Conservation (phyloP, 2,329 filamentous ascomycete species). For the Stagonosporopsis chrysanthemi region DNA sequence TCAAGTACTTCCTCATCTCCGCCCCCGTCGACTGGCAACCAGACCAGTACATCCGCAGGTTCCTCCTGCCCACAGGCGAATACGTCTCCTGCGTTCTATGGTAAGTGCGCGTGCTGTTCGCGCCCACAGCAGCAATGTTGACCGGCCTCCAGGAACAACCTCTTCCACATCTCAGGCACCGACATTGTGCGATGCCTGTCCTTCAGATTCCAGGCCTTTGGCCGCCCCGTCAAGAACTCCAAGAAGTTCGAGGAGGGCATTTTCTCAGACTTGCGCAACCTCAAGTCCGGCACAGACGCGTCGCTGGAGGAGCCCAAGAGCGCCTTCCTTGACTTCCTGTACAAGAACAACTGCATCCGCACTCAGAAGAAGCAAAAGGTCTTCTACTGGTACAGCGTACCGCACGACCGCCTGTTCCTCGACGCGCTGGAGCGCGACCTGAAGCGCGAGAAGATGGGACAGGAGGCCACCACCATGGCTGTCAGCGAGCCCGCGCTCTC, state of each 20-base stretch:
- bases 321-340: constrained; percentile 96
- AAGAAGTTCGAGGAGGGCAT: constrained; percentile 99
- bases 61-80: constrained; percentile 94
- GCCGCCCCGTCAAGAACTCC: constrained; percentile 97
- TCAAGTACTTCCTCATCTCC: constrained; percentile 99
- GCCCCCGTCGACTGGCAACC: constrained; percentile 97
- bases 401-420: constrained; percentile 95
- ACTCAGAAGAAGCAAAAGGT: constrained; percentile 99
- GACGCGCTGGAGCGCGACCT: constrained; percentile 96
- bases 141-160: constrained; percentile 76
- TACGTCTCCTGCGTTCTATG: constrained; percentile 98
- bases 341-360: constrained; percentile 99
- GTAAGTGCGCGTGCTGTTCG: constrained; percentile 52
- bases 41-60: constrained; percentile 95
- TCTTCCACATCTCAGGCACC: constrained; percentile 98
- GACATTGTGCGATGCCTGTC: constrained; percentile 98
- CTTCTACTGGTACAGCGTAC: constrained; percentile 99
- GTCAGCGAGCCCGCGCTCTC: constrained; percentile 97
- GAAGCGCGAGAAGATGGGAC: constrained; percentile 99
- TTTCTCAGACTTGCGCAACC: constrained; percentile 96
- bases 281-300: constrained; percentile 97
- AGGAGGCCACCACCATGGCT: constrained; percentile 95
- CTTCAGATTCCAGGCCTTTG: constrained; percentile 98
- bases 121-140: constrained; percentile 24
- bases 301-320: constrained; percentile 99